Conservation (phyloP, 768 basidiomycete species). For the Hygrophoropsis aurantiaca region DNA sequence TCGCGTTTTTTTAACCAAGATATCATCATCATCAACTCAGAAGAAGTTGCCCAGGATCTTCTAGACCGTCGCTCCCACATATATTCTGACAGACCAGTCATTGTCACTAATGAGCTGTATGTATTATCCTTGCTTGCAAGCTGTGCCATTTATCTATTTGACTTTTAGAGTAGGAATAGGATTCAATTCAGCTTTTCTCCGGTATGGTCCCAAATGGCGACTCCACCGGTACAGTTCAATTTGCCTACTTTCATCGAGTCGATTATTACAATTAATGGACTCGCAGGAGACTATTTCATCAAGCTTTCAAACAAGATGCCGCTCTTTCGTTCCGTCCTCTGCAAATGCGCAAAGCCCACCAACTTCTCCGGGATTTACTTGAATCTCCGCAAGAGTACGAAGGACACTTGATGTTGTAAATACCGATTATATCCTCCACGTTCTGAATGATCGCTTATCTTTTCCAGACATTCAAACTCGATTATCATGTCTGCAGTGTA, state of each 20-base stretch:
- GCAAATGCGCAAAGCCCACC: background rate
- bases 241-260: no score
- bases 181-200: constrained; percentile 22
- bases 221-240: constrained; percentile 11
- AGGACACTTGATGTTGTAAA: constrained; percentile 3
- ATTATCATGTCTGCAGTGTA: background rate
- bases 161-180: constrained; percentile 17
- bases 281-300: constrained; percentile 3
- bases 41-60: constrained; percentile 32
- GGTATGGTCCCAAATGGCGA: constrained; percentile 34
- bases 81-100: constrained; percentile 29
- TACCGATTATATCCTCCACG: no score
- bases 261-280: constrained; percentile 2
- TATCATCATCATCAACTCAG: constrained; percentile 34
- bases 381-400: background rate
- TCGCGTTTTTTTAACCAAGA: constrained; percentile 2
- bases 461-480: constrained; percentile 9
- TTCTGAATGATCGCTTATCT: no score
- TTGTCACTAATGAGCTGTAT: constrained; percentile 7
- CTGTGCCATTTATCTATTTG: no score
- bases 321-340: background rate
- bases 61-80: constrained; percentile 38
- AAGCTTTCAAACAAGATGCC: background rate
- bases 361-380: background rate
- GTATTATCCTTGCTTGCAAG: background rate